Evolutionary conservation across 495 filamentous ascomycete genomes (phyloP), one percentile per base, ranked within the genome.

Genomic region (Aspergillus sclerotioniger): DNA sequence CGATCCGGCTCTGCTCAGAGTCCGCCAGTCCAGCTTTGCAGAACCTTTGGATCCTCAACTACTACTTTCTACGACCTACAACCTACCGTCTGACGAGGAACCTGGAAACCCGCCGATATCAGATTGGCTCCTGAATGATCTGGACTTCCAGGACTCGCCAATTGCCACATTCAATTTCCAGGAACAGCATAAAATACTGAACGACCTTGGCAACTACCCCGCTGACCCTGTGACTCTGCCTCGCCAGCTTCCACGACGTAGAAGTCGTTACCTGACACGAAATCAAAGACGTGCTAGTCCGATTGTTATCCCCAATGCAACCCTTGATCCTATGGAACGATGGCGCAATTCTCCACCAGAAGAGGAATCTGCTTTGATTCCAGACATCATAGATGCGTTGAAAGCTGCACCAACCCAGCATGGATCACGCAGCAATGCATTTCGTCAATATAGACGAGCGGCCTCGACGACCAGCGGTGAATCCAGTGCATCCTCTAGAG

Each of bases 381-480:
- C 33, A 10, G 51, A 19, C 9, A 53, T 53, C 25, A 21, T 53
- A 13, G 33, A 37, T 6, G 51, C 51, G 2, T 9, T 53, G 0
- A 20, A 39, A 13, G 13, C 9, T 7, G 35, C 25, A 4, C 16
- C 51, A n/a, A n/a, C n/a, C 9, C 41, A 43, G 9, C n/a, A 54
- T 54, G 25, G 25, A 25, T 25, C 25, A 25, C 25, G 25, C 5
- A 25, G 25, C 35, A 83, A n/a, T 65, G 81, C 60, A 79, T 82
- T 69, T 75, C 80, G 51, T 74, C 77, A 28, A 81, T 83, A 17
- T 85, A 86, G 41, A 74, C 79, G 54, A 80, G 81, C 64, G 82
- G 79, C 63, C 60, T 87, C 59, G 10, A 84, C 85, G 0, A 80
- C 80, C n/a, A 77, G 77, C 46, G 82, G 59, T 2, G 58, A 57